Evolutionary conservation across 2,329 filamentous ascomycete species (phyloP).

Genomic region (Botrytis deweyae): DNA sequence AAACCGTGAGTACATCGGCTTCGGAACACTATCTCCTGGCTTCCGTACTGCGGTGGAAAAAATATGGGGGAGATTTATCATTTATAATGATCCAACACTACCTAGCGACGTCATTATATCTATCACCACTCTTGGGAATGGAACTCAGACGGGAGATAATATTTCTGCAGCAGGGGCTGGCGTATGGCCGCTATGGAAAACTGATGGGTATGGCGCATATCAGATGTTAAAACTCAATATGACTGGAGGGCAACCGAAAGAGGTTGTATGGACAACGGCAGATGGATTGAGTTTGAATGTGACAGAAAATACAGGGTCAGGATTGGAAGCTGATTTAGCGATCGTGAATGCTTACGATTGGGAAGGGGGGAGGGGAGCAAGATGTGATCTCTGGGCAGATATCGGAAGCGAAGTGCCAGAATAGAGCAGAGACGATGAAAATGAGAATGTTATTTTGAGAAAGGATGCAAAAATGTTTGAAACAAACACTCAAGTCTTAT

Average conservation of each 20-base stretch:
- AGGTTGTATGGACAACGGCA: background rate
- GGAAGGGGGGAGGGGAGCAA: conserved; percentile 26
- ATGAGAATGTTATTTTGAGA: too few species aligned
- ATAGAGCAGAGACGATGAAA: background rate
- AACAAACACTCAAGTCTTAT: background rate
- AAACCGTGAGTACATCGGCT: conserved; percentile 25
- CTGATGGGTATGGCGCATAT: background rate
- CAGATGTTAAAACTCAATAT: conserved; percentile 18
- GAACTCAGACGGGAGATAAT: background rate
- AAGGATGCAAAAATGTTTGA: background rate
- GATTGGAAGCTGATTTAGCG: conserved; percentile 20
- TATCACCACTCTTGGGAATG: background rate
- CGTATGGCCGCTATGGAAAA: conserved; percentile 4
- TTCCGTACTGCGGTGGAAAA: conserved; percentile 23
- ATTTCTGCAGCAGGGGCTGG: background rate
- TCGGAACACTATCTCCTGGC: conserved; percentile 17
- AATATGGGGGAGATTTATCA: conserved; percentile 28
- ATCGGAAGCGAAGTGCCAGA: conserved; percentile 25
- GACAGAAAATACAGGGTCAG: background rate
- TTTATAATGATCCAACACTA: conserved; percentile 15
- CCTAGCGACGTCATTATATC: background rate
- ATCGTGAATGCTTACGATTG: conserved; percentile 28
- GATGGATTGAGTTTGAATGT: conserved; percentile 15
- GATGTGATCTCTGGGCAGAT: conserved; percentile 27
- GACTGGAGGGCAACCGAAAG: conserved; percentile 6